Conservation (phyloP, 2,329 filamentous ascomycete genomes). For the Geosmithia morbida region DNA sequence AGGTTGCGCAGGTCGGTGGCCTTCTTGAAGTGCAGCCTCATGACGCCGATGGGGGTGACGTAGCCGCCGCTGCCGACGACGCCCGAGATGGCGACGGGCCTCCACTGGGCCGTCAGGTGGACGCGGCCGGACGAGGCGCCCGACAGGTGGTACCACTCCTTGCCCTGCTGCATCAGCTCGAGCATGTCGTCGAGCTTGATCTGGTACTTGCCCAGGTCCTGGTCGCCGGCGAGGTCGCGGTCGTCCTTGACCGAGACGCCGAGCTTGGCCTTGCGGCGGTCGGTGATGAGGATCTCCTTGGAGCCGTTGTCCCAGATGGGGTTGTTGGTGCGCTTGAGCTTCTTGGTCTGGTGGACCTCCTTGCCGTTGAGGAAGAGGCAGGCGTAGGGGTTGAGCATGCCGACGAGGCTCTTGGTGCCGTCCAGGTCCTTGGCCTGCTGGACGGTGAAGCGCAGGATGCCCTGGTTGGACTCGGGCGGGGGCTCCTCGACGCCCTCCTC, state of each 20-base stretch:
- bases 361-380: constrained; percentile 81
- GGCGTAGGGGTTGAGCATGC: constrained; percentile 82
- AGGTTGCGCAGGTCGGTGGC: constrained; percentile 78
- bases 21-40: constrained; percentile 82
- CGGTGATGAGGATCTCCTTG: constrained; percentile 91
- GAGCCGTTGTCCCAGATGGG: constrained; percentile 89
- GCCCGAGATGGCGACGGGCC: constrained; percentile 77
- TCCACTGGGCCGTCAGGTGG: constrained; percentile 90
- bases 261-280: constrained; percentile 78
- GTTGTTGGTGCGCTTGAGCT: constrained; percentile 93
- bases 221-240: constrained; percentile 69
- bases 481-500: constrained; percentile 68
- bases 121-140: constrained; percentile 71
- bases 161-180: constrained; percentile 77
- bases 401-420: constrained; percentile 79
- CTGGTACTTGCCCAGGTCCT: constrained; percentile 80
- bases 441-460: constrained; percentile 84
- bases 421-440: constrained; percentile 96
- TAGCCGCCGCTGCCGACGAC: constrained; percentile 76
- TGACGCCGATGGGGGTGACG: constrained; percentile 83
- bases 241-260: constrained; percentile 94
- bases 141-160: constrained; percentile 89
- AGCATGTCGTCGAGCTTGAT: constrained; percentile 92
- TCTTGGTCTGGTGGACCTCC: constrained; percentile 77
- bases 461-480: constrained; percentile 78